A percentile compares a stretch with the other conserved stretches of the same genome.
Evolutionary conservation across 495 filamentous ascomycete species (phyloP).

Genomic region (Penicillium goetzii): DNA sequence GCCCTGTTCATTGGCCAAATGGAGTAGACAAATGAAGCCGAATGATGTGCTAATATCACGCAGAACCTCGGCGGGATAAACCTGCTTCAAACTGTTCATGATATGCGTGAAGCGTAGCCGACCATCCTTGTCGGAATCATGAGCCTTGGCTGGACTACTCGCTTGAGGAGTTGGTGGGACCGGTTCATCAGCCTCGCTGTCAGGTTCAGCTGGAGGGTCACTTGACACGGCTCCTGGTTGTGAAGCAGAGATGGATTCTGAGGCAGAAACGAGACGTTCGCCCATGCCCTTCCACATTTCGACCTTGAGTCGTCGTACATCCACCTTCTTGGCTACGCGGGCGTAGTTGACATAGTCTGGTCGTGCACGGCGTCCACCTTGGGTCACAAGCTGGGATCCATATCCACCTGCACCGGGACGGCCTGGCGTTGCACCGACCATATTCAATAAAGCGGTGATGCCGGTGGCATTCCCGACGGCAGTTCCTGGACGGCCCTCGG

Average conservation of each 20-base stretch:
- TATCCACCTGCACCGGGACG: conserved; percentile 63
- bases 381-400: conserved; percentile 91
- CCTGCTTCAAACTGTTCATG: conserved; percentile 83
- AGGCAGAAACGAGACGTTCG: conserved; percentile 44
- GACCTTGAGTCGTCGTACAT: conserved; percentile 89
- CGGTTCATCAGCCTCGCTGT: conserved; percentile 34
- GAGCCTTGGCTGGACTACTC: conserved; percentile 27
- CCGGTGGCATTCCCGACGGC: conserved; percentile 45
- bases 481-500: conserved; percentile 43
- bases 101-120: conserved; percentile 82
- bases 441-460: conserved; percentile 46
- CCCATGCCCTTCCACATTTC: conserved; percentile 94
- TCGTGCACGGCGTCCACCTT: conserved; percentile 71
- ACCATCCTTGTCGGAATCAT: conserved; percentile 39
- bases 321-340: conserved; percentile 97
- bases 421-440: conserved; percentile 50
- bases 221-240: conserved; percentile 31
- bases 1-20: conserved; percentile 97
- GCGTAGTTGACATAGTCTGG: conserved; percentile 98
- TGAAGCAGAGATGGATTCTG: conserved; percentile 38
- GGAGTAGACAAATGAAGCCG: conserved; percentile 95
- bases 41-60: conserved; percentile 95
- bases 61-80: conserved; percentile 83
- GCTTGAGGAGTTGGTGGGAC: conserved; percentile 41
- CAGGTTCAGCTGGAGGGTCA: conserved; percentile 30